These are phyloP conservation scores for Chionographis japonica DNA, from an alignment of 106 monocot species.

Conservation along the genomic window DNA sequence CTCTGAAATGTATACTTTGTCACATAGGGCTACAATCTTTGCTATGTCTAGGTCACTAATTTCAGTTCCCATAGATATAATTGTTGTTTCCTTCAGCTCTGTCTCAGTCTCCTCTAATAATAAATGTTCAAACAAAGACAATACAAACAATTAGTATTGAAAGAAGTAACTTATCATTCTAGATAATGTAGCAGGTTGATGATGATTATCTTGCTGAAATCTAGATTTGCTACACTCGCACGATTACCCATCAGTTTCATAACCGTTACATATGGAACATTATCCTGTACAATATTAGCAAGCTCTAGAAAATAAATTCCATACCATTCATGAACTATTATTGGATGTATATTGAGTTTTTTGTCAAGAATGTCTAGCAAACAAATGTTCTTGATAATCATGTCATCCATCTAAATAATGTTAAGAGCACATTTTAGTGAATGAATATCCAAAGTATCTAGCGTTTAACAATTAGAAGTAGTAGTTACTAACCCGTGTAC, in stretches of 20 bases:
- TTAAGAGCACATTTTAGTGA: no score
- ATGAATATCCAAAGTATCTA: no score
- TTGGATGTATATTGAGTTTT: conserved; percentile 89
- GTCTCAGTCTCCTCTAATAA: conserved; percentile 72
- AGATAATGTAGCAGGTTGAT: background rate
- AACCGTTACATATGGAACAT: conserved; percentile 80
- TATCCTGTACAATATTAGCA: conserved; percentile 79
- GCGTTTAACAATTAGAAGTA: no score
- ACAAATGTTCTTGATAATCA: conserved; percentile 93
- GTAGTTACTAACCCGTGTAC: no score
- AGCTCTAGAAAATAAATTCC: conserved; percentile 98
- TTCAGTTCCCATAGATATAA: conserved; percentile 97
- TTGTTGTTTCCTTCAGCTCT: conserved; percentile 72
- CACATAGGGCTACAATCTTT: conserved; percentile 77
- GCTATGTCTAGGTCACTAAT: conserved; percentile 70
- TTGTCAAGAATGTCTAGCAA: conserved; percentile 94
- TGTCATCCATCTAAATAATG: conserved; percentile 89
- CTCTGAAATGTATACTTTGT: conserved; percentile 84
- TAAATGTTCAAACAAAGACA: conserved; percentile 21
- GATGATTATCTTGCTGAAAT: conserved; percentile 82
- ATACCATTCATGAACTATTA: conserved; percentile 98
- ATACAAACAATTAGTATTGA: background rate
- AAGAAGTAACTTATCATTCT: no score
- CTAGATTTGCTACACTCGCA: conserved; percentile 62
- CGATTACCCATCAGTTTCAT: conserved; percentile 93